phyloP scores from a whole-genome alignment of 495 filamentous ascomycete species.

The Sordaria brevicollis region DNA sequence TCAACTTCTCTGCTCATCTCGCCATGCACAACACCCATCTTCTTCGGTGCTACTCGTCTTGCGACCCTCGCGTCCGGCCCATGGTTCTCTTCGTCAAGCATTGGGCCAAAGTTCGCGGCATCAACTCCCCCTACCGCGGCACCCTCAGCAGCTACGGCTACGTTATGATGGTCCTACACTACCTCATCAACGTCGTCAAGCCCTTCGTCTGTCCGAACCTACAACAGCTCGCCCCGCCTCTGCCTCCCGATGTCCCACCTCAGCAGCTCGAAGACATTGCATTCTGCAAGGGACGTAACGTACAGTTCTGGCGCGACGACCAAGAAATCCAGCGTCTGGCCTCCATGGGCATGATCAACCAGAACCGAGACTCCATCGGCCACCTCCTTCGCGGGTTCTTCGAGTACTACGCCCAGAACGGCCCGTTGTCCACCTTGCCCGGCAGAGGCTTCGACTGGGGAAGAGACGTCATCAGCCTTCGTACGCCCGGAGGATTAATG shows the following conservation, averaged over 20 bases:
- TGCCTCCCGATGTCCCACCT: conserved; percentile 26
- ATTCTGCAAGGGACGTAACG: conserved; percentile 44
- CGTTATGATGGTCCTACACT: conserved; percentile 89
- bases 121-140: conserved; percentile 73
- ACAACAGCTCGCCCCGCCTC: conserved; percentile 44
- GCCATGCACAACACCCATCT: conserved; percentile 71
- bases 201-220: conserved; percentile 76
- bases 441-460: conserved; percentile 58
- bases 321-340: conserved; percentile 46
- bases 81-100: conserved; percentile 74
- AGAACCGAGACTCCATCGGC: conserved; percentile 53
- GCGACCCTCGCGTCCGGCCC: conserved; percentile 60
- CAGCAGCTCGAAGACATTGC: conserved; percentile 30
- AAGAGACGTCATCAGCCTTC: conserved; percentile 57
- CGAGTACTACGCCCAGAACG: conserved; percentile 59
- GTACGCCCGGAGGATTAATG: conserved; percentile 56
- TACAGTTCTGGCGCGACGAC: conserved; percentile 63
- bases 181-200: conserved; percentile 64
- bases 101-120: conserved; percentile 71
- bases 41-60: conserved; percentile 64
- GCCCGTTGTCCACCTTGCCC: conserved; percentile 27
- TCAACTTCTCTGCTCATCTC: conserved; percentile 73
- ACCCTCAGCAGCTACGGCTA: conserved; percentile 81
- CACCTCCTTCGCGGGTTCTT: conserved; percentile 66
- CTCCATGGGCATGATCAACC: conserved; percentile 38